Evolutionary conservation across 108 stramenopile genomes (phyloP), one percentile per base, ranked within the genome.

Genomic region (Discostella stelligeroides): DNA sequence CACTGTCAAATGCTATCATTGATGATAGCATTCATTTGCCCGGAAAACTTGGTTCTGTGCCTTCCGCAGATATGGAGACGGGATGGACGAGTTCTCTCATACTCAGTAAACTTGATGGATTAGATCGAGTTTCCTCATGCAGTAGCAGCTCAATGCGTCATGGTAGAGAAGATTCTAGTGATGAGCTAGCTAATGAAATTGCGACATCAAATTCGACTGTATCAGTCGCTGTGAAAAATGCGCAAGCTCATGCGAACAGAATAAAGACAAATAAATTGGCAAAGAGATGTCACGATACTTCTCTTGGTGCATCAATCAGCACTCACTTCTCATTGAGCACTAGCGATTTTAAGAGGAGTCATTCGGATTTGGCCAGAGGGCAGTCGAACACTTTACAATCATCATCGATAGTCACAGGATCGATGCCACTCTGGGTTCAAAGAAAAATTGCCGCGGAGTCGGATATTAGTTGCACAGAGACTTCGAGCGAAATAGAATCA

Each of bases 71-170:
- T n/a, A n/a, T n/a, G n/a, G n/a, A n/a, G n/a, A n/a, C n/a, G 51
- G 63, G 55, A 55, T 37, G 62, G 18, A 63, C 60, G 3, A 51
- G 50, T 51, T 72, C 62, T 11, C 65, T 48, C 48, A 24, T 53
- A 11, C 54, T 72, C 38, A 72, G 63, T 15, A 60, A 60, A 40
- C 34, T 72, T 23, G 71, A 72, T 56, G 71, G 71, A 9, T 23
- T 72, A 25, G 55, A 60, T 45, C 39, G 34, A 63, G 46, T 63
- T 46, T 24, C 14, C 14, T 49, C 27, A 54, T 34, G 39, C 1
- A 39, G 39, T 27, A 63, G 27, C 49, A 61, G 29, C 17, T 3
- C 28, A 43, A 14, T 40, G 18, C 20, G 20, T 6, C 20, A 23
- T 43, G 38, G 34, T 17, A 59, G 23, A 7, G 3, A 8, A 10